Base-by-base conservation (phyloP, 2,329 filamentous ascomycete genomes). In the Ilyonectria destructans region DNA sequence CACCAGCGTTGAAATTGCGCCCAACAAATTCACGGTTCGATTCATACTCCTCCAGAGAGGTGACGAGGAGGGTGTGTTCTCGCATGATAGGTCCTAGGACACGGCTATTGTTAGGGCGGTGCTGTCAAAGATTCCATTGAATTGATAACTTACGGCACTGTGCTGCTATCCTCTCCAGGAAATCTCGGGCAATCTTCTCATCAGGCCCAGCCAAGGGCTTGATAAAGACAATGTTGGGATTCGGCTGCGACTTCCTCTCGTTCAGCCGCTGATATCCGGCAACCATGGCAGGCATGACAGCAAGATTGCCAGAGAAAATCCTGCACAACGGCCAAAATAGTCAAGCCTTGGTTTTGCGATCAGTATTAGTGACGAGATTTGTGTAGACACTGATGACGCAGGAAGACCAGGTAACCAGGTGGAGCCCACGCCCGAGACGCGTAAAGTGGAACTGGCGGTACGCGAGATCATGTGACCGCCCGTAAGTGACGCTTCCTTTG, bases 1-100 rank as follows among this genome's bases (percentile, higher is more conserved):
- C 94, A 37, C 94, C 95, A 8, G 92, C 92, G 74, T 97, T 97
- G 85, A 97, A 97, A 78, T 97, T 97, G 62, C 94, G 92, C 3
- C 94, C 94, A 46, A 94, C 90, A 76, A 97, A 97, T 80, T 97
- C 93, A 48, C 84, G 84, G 75, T 97, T 97, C 2, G 92, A 90
- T 62, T 92, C 90, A 77, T 93, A 94, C 78, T 97, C 94, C 79
- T 97, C 94, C 0, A 97, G 85, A 1, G 91, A 88, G 78, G 88
- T 91, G 58, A 93, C 88, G 31, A 86, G 87, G 26, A 94, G 84
- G 75, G 89, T 83, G 71, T 93, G 83, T 48, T 89, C 86, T 74
- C 87, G 88, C 91, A 93, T 93, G 55, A 94, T 85, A 1, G 94
- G 94, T 26, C 88, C 88, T 89, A 62, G 7, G 13, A 12, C 6